Evolutionary conservation across 2,329 filamentous ascomycete genomes (phyloP).

Genomic region (Passalora sequoiae): DNA sequence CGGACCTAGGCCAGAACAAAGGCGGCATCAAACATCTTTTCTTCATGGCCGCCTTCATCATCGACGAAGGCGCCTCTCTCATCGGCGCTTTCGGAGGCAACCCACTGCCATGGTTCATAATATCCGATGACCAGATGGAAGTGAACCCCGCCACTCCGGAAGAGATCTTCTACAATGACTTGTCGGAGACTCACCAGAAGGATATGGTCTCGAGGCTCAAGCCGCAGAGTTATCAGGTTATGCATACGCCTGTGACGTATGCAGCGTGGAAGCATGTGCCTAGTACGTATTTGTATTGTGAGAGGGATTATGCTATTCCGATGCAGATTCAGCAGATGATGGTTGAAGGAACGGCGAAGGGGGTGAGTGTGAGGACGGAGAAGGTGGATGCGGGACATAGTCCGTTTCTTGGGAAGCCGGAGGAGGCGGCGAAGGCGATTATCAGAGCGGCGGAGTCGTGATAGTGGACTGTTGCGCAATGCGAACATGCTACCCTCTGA

Average conservation of each 20-base stretch:
- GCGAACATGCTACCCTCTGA: too few species aligned
- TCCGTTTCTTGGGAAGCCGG: conserved; percentile 26
- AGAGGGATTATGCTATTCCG: conserved; percentile 37
- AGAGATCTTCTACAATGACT: conserved; percentile 20
- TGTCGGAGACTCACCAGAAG: conserved; percentile 7
- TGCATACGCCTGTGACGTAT: conserved; percentile 20
- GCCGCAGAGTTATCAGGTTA: conserved; percentile 12
- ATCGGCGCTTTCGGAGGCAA: conserved; percentile 16
- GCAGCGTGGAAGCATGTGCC: conserved; percentile 39
- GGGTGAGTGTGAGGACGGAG: conserved; percentile 17
- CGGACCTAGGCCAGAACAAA: conserved; percentile 8
- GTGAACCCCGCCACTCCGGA: conserved; percentile 7
- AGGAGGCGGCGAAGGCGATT: conserved; percentile 23
- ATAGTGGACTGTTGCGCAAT: too few species aligned
- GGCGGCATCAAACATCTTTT: conserved; percentile 27
- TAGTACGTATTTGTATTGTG: conserved; percentile 40
- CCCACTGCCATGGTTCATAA: conserved; percentile 9
- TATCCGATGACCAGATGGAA: conserved; percentile 13
- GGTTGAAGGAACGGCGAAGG: conserved; percentile 24
- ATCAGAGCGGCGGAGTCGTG: conserved; percentile 16
- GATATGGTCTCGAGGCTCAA: conserved; percentile 8
- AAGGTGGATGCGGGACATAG: conserved; percentile 25
- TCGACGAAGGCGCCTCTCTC: conserved; percentile 18
- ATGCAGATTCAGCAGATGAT: conserved; percentile 35
- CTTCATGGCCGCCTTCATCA: conserved; percentile 26